A percentile compares a stretch with the other conserved stretches of the same genome.
Evolutionary conservation across 192 early-diverging fungal species (phyloP).

Genomic region (Coemansia sp.): DNA sequence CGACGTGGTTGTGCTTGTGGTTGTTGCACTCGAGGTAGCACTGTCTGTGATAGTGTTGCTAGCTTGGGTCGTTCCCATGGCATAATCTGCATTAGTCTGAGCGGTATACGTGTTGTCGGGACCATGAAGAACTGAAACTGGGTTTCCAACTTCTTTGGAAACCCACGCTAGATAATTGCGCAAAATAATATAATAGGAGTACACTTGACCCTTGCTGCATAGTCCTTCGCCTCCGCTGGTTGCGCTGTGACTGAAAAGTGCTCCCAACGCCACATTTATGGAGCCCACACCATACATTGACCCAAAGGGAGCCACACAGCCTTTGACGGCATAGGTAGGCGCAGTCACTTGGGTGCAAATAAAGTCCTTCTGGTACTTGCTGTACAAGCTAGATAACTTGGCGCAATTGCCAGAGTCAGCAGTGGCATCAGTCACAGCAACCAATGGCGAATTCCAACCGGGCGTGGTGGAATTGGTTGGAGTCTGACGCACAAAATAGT

Average conservation of each 20-base stretch:
- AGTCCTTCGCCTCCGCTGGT: conserved; percentile 4
- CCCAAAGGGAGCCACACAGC: not conserved
- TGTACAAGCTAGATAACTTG: not conserved
- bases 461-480: not conserved
- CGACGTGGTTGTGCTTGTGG: not conserved
- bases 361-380: not conserved
- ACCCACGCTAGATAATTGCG: conserved; percentile 9
- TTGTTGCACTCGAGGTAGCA: not conserved
- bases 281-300: conserved; percentile 1
- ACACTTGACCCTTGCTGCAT: not conserved
- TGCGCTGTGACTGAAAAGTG: not conserved
- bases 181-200: conserved; percentile 3
- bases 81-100: not conserved
- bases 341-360: conserved; percentile 10
- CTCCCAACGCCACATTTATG: not conserved
- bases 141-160: not conserved
- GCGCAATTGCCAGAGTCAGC: not conserved
- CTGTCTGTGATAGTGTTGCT: not conserved
- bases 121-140: conserved; percentile 2
- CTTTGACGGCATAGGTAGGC: not conserved
- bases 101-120: not conserved
- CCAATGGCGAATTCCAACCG: not conserved
- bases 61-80: not conserved
- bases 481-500: conserved; percentile 5
- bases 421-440: conserved; percentile 3